These are phyloP conservation scores for Wickerhamomyces bisporus DNA, from an alignment of 805 yeast genomes.

Conservation along the genomic window DNA sequence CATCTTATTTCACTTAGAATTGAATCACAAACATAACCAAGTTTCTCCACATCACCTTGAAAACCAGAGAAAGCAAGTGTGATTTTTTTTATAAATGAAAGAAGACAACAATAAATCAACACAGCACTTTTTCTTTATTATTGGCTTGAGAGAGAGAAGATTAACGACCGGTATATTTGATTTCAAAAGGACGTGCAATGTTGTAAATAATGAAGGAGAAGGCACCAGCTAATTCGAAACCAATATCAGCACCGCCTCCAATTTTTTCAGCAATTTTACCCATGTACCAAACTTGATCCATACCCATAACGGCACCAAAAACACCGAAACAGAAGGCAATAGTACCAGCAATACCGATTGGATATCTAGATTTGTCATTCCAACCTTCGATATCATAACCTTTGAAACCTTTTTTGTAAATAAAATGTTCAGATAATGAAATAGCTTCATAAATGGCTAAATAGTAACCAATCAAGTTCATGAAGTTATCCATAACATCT, in stretches of 20 bases:
- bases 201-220: slow-evolving; percentile 64
- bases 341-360: slow-evolving; percentile 74
- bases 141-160: too few species aligned
- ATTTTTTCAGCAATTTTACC: slow-evolving; percentile 63
- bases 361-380: slow-evolving; percentile 52
- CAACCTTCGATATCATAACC: slow-evolving; percentile 63
- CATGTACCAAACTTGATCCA: slow-evolving; percentile 79
- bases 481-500: slow-evolving; percentile 73
- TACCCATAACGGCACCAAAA: slow-evolving; percentile 83
- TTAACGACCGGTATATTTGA: slow-evolving; percentile 48
- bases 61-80: too few species aligned
- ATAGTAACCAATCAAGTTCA: slow-evolving; percentile 90
- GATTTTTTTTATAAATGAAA: too few species aligned
- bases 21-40: too few species aligned
- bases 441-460: slow-evolving; percentile 79
- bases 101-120: too few species aligned
- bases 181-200: slow-evolving; percentile 57
- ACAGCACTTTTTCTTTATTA: too few species aligned
- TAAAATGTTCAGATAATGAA: slow-evolving; percentile 74
- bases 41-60: too few species aligned
- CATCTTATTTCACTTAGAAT: too few species aligned
- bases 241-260: slow-evolving; percentile 82
- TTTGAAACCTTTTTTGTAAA: slow-evolving; percentile 58
- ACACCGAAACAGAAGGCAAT: slow-evolving; percentile 77
- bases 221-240: slow-evolving; percentile 69